These are phyloP conservation scores for Tephrocybe sp. DNA, from an alignment of 768 basidiomycete species.

Conservation along the genomic window DNA sequence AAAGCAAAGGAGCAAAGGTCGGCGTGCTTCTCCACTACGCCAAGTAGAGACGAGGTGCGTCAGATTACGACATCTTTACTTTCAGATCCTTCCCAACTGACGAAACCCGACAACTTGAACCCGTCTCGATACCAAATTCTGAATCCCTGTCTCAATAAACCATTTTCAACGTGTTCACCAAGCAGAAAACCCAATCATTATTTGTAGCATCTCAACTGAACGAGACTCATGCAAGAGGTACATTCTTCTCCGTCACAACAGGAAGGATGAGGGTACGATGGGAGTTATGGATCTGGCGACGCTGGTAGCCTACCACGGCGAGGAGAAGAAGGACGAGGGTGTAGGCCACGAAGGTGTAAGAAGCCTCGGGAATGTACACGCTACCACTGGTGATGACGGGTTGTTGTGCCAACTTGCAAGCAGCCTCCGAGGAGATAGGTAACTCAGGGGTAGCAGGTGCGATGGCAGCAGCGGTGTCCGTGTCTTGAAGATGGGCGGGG, in stretches of 20 bases:
- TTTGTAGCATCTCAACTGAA: no score
- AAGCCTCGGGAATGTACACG: no score
- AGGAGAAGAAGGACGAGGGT: conserved; percentile 3
- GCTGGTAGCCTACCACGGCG: conserved; percentile 5
- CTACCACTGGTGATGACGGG: background rate
- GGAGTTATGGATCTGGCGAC: background rate
- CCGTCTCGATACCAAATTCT: no score
- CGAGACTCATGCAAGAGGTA: background rate
- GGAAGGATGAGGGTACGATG: background rate
- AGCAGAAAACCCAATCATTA: no score
- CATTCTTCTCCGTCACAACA: background rate
- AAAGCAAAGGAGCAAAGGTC: no score
- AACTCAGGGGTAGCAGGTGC: background rate
- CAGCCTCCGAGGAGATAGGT: background rate
- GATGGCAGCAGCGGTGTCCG: background rate
- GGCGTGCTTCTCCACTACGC: no score
- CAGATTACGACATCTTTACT: no score
- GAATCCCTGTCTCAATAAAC: no score
- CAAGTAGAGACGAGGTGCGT: no score
- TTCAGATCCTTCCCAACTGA: no score
- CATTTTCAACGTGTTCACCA: no score
- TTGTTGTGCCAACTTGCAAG: background rate
- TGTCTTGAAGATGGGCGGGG: background rate
- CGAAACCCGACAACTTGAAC: no score
- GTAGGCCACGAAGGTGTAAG: background rate